Evolutionary conservation across 1,284 basidiomycete genomes (phyloP).

Genomic region (Crucibulum cyathiforme): DNA sequence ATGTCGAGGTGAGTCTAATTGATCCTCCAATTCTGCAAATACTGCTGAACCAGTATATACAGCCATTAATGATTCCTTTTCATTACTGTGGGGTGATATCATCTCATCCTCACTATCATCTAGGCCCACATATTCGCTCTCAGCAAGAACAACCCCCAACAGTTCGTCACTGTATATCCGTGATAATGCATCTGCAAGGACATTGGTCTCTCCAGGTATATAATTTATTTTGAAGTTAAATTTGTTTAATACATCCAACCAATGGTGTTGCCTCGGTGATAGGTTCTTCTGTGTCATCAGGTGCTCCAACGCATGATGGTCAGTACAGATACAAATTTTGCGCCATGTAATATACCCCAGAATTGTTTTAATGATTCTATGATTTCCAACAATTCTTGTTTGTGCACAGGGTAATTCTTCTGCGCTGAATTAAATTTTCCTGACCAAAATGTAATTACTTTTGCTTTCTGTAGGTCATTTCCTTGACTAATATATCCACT

Average conservation of each 20-base stretch:
- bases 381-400: constrained; percentile 44
- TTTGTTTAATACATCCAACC: constrained; percentile 38
- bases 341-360: constrained; percentile 35
- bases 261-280: constrained; percentile 36
- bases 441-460: constrained; percentile 37
- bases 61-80: neutral
- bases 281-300: constrained; percentile 42
- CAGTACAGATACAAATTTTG: constrained; percentile 40
- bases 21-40: neutral
- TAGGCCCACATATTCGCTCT: constrained; percentile 20
- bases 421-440: constrained; percentile 32
- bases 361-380: constrained; percentile 37
- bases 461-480: constrained; percentile 26
- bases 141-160: constrained; percentile 20
- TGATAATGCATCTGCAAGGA: constrained; percentile 23
- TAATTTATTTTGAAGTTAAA: constrained; percentile 18
- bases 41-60: neutral
- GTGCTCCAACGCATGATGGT: constrained; percentile 45
- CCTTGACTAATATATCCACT: constrained; percentile 16
- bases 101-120: neutral
- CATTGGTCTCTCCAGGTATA: constrained; percentile 21
- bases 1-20: neutral
- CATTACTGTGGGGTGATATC: neutral
- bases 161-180: constrained; percentile 33
- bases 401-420: constrained; percentile 38